phyloP scores from a whole-genome alignment of 805 yeast genomes.

The Yarrowia divulgata region DNA sequence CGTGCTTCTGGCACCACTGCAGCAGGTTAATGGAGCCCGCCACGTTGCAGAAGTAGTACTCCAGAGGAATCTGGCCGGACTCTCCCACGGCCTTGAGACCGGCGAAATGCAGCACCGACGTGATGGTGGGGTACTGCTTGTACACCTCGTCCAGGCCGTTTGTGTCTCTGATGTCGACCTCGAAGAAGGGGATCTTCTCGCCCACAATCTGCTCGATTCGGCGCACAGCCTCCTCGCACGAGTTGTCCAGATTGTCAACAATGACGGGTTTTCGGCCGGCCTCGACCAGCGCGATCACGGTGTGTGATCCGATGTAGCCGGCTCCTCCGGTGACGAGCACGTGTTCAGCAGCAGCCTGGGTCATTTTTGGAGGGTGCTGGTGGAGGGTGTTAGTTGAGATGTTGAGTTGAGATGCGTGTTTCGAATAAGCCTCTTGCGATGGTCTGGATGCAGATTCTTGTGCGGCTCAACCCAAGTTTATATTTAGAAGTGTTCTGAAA shows the following conservation, averaged over 20 bases:
- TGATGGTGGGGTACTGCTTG: constrained; percentile 55
- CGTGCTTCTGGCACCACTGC: constrained; percentile 57
- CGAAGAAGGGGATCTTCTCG: constrained; percentile 58
- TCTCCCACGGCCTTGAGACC: constrained; percentile 87
- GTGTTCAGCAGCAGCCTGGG: constrained; percentile 46
- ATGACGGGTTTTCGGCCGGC: constrained; percentile 74
- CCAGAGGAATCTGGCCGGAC: constrained; percentile 69
- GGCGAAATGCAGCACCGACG: constrained; percentile 78
- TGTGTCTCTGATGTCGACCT: constrained; percentile 65
- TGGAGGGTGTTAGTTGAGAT: not conserved
- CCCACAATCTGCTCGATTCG: constrained; percentile 60
- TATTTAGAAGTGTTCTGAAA: not conserved
- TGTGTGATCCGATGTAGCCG: constrained; percentile 86
- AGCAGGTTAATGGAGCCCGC: constrained; percentile 67
- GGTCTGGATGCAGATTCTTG: not conserved
- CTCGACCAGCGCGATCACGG: constrained; percentile 54
- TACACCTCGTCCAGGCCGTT: constrained; percentile 59
- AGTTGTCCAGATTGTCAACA: constrained; percentile 72
- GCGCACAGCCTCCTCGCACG: constrained; percentile 67
- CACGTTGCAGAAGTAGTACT: constrained; percentile 73
- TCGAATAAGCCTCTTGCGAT: too few relatives aligned
- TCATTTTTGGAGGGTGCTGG: not conserved
- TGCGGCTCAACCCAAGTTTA: constrained; percentile 7
- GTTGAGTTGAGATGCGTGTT: not conserved
- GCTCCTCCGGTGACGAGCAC: constrained; percentile 86